Conservation (phyloP, 1,139 yeast genomes). For the Geotrichum cucujoidarum region DNA sequence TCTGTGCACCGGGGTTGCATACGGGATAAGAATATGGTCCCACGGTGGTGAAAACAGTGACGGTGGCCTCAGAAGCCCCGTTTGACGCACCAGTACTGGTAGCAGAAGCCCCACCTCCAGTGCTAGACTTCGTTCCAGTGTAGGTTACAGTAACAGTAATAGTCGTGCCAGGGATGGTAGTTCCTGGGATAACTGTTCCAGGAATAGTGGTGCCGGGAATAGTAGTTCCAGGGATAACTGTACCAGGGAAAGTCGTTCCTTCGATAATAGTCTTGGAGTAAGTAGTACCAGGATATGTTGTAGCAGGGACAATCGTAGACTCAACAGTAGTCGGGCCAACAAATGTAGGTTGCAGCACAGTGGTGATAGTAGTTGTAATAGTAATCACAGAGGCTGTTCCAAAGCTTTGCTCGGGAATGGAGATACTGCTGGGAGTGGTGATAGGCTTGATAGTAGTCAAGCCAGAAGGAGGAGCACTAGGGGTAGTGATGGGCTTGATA, state of each 20-base stretch:
- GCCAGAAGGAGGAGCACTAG: conserved; percentile 11
- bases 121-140: neutral
- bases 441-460: conserved; percentile 7
- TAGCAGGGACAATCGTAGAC: conserved; percentile 9
- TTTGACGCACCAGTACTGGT: no score
- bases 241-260: conserved; percentile 22
- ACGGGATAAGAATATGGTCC: neutral
- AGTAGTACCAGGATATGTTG: conserved; percentile 12
- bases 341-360: conserved; percentile 7
- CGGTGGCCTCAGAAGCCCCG: no score
- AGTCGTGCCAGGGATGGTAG: conserved; percentile 14
- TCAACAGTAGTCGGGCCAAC: conserved; percentile 7
- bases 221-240: conserved; percentile 19
- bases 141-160: conserved; percentile 21
- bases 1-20: neutral
- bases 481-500: conserved; percentile 4
- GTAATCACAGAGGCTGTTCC: conserved; percentile 5
- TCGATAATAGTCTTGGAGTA: conserved; percentile 13
- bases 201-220: conserved; percentile 21
- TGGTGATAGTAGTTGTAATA: conserved; percentile 4
- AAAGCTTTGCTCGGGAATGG: neutral
- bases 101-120: neutral
- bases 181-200: conserved; percentile 16
- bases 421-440: conserved; percentile 5
- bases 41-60: neutral